Conservation (phyloP, 305 asterid genomes). For the Plantago coronopus region DNA sequence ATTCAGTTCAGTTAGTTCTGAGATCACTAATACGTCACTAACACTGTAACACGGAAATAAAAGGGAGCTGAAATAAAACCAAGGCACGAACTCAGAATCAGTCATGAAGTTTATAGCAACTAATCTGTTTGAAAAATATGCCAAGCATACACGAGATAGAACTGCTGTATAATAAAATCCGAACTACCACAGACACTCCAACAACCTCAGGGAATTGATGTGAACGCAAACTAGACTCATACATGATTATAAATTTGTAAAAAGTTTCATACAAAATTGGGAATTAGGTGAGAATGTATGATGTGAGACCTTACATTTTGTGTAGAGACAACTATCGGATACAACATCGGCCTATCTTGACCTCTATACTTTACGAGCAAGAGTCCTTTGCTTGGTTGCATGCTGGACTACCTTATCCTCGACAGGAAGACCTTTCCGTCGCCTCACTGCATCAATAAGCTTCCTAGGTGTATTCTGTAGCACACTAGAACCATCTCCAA, state of each 20-base stretch:
- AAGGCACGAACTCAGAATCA: neutral
- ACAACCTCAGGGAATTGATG: too few relatives aligned
- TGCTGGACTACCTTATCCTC: conserved; percentile 90
- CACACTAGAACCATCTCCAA: conserved; percentile 80
- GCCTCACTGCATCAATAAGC: conserved; percentile 83
- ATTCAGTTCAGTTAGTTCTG: too few relatives aligned
- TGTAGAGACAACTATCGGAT: neutral
- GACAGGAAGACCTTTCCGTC: conserved; percentile 82
- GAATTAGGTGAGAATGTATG: neutral
- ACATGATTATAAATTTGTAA: neutral
- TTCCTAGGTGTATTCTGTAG: conserved; percentile 71
- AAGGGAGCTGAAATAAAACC: neutral
- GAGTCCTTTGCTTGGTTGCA: conserved; percentile 91
- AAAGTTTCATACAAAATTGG: conserved; percentile 2
- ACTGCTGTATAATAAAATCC: neutral
- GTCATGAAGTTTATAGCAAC: too few relatives aligned
- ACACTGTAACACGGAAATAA: too few relatives aligned
- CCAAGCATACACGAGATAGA: neutral
- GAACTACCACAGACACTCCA: neutral
- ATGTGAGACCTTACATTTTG: conserved; percentile 8
- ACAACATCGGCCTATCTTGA: neutral
- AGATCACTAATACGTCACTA: too few relatives aligned
- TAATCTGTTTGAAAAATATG: neutral
- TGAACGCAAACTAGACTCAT: neutral
- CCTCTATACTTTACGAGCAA: conserved; percentile 87